Conservation (phyloP, 2,329 filamentous ascomycete species). For the Neoascochyta sp. region DNA sequence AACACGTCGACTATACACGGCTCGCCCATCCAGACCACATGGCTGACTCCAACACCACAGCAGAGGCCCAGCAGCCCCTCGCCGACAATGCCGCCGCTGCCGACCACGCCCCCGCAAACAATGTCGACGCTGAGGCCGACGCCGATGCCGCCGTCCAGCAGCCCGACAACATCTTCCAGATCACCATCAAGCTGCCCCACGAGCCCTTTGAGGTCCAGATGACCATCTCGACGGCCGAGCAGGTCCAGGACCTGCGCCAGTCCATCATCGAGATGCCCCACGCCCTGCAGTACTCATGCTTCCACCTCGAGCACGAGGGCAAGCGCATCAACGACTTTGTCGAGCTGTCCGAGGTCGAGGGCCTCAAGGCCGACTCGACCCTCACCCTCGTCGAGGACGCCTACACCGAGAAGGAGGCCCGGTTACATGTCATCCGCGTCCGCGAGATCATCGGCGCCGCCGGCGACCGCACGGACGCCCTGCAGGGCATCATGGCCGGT, state of each 20-base stretch:
- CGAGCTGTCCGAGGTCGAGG: conserved; percentile 83
- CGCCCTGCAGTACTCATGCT: conserved; percentile 97
- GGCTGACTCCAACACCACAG: conserved; percentile 16
- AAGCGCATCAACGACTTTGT: conserved; percentile 92
- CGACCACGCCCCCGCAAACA: conserved; percentile 22
- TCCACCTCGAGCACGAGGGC: conserved; percentile 90
- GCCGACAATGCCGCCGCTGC: conserved; percentile 19
- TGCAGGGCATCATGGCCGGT: conserved; percentile 82
- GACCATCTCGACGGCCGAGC: conserved; percentile 89
- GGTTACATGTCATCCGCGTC: conserved; percentile 87
- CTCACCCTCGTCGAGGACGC: conserved; percentile 85
- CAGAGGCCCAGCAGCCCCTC: conserved; percentile 28
- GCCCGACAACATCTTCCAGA: conserved; percentile 54
- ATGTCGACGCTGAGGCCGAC: conserved; percentile 16
- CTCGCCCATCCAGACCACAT: too few species aligned
- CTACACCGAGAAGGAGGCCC: conserved; percentile 97
- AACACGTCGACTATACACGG: background rate
- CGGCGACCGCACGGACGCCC: conserved; percentile 79
- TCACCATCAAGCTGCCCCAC: conserved; percentile 80
- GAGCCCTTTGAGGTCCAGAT: conserved; percentile 75
- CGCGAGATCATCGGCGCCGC: conserved; percentile 91
- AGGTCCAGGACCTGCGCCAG: conserved; percentile 95
- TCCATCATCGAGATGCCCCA: conserved; percentile 90
- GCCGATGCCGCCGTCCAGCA: conserved; percentile 19
- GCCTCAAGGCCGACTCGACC: conserved; percentile 71